Conservation (phyloP, 2,329 filamentous ascomycete genomes). For the Tolypocladium amazonense region DNA sequence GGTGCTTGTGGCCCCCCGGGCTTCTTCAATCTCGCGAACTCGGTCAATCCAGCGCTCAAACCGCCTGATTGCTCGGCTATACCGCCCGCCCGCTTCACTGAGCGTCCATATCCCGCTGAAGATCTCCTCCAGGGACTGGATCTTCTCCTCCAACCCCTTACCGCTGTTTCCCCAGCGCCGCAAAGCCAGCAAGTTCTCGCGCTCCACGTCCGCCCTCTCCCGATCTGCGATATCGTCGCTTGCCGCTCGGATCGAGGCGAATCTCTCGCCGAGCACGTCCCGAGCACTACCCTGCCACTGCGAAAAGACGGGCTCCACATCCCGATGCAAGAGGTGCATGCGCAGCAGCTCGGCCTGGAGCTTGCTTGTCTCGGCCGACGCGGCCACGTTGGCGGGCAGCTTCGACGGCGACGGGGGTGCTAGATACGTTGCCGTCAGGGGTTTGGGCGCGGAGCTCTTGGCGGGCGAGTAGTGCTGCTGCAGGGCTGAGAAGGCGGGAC, state of each 20-base stretch:
- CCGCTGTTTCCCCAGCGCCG: conserved; percentile 33
- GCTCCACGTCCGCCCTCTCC: conserved; percentile 35
- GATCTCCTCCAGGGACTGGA: conserved; percentile 47
- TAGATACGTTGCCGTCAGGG: conserved; percentile 45
- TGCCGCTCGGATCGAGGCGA: conserved; percentile 25
- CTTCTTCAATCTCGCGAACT: conserved; percentile 34
- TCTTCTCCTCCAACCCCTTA: conserved; percentile 39
- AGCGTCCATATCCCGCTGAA: conserved; percentile 47
- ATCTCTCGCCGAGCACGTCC: conserved; percentile 33
- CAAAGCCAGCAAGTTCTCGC: conserved; percentile 40
- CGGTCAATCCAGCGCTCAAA: conserved; percentile 51
- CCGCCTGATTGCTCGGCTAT: conserved; percentile 39
- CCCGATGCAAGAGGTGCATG: conserved; percentile 52
- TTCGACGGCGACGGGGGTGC: conserved; percentile 52
- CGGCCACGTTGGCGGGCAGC: conserved; percentile 47
- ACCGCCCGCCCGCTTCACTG: conserved; percentile 44
- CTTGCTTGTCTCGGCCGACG: conserved; percentile 45
- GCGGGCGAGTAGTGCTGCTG: conserved; percentile 60
- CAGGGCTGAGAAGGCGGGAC: conserved; percentile 49
- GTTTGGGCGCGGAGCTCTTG: conserved; percentile 50
- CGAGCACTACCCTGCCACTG: conserved; percentile 49
- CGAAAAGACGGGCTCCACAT: conserved; percentile 29
- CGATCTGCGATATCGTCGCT: conserved; percentile 21
- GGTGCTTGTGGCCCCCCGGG: conserved; percentile 25
- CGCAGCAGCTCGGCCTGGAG: conserved; percentile 57